Conservation (phyloP, 805 yeast species). For the Lachancea nothofagi region DNA sequence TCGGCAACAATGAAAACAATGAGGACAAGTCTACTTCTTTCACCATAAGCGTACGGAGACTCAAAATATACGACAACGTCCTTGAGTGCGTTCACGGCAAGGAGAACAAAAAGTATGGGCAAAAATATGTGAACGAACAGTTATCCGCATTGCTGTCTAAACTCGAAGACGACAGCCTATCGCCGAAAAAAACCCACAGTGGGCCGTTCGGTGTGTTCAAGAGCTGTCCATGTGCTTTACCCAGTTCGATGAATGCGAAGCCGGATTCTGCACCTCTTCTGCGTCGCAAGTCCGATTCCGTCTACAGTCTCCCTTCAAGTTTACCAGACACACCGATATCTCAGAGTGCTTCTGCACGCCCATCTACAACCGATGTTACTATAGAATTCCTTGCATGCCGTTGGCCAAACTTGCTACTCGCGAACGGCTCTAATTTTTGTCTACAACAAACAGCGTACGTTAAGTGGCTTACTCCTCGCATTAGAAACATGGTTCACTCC, state of each 20-base stretch:
- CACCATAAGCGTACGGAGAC: constrained; percentile 30
- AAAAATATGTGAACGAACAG: constrained; percentile 19
- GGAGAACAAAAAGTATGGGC: constrained; percentile 15
- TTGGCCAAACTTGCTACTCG: constrained; percentile 6
- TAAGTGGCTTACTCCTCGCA: constrained; percentile 6
- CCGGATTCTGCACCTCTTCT: not conserved
- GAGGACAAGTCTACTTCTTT: constrained; percentile 13
- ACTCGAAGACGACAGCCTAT: constrained; percentile 3
- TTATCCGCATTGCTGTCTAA: constrained; percentile 1
- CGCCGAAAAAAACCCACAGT: not conserved
- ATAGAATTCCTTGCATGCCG: not conserved
- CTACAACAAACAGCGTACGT: constrained; percentile 9
- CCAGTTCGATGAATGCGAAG: not conserved
- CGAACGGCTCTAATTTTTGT: constrained; percentile 8
- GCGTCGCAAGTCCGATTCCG: not conserved
- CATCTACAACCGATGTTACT: constrained; percentile 1
- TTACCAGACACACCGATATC: constrained; percentile 10
- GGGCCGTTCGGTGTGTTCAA: constrained; percentile 9
- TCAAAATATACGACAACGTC: constrained; percentile 28
- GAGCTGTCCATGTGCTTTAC: not conserved
- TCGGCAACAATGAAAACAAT: not conserved
- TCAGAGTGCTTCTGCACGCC: constrained; percentile 1
- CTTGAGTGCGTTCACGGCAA: constrained; percentile 22
- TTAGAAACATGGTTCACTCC: not conserved
- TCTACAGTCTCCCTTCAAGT: not conserved